phyloP scores from a whole-genome alignment of 1,139 yeast species.

The Magnusiomyces tetraspermus region DNA sequence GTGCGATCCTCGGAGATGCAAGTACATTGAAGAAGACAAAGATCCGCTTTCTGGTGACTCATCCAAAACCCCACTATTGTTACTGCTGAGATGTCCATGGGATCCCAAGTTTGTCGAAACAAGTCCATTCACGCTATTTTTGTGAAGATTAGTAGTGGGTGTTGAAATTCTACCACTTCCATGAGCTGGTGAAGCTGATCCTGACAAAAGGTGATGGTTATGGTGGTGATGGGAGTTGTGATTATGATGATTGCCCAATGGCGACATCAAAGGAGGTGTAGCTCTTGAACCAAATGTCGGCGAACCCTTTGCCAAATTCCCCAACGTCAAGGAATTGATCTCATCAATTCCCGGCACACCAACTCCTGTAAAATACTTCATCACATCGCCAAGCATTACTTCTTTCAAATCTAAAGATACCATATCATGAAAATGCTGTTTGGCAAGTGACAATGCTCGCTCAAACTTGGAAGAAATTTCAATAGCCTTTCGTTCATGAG shows the following conservation, averaged over 20 bases:
- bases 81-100: neutral
- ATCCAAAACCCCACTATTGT: neutral
- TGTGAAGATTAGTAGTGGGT: conserved; percentile 4
- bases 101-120: neutral
- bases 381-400: conserved; percentile 8
- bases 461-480: conserved; percentile 13
- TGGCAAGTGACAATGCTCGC: conserved; percentile 8
- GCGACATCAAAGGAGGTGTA: conserved; percentile 2
- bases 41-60: neutral
- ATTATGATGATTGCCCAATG: neutral
- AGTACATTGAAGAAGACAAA: neutral
- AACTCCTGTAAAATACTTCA: conserved; percentile 8
- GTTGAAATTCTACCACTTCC: neutral
- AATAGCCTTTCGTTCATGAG: conserved; percentile 8
- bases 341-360: conserved; percentile 10
- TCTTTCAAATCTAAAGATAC: conserved; percentile 12
- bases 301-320: conserved; percentile 1
- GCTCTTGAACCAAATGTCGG: conserved; percentile 2
- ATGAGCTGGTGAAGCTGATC: conserved; percentile 1
- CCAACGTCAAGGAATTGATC: neutral
- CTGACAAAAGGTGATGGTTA: conserved; percentile 1
- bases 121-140: conserved; percentile 1
- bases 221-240: neutral
- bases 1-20: neutral
- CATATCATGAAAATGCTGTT: conserved; percentile 11